These are phyloP conservation scores for Urochloa ruziziensis DNA, from an alignment of 176 grass and related monocot genomes.

Conservation along the genomic window DNA sequence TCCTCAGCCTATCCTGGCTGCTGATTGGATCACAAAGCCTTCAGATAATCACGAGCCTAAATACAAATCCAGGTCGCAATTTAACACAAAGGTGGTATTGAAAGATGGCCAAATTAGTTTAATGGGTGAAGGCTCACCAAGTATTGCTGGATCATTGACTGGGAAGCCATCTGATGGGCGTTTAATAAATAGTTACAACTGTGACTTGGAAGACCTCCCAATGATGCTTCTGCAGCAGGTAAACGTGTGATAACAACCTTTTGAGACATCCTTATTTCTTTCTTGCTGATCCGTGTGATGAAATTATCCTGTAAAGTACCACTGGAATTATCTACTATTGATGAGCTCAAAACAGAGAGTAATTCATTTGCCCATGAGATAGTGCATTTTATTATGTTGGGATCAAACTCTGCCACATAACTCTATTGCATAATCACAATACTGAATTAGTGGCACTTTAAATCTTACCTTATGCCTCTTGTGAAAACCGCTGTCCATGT, in stretches of 20 bases:
- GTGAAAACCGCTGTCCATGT: background rate
- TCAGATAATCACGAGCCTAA: conserved; percentile 44
- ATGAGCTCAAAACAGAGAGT: background rate
- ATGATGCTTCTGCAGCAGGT: conserved; percentile 98
- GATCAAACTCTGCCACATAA: background rate
- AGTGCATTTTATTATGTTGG: background rate
- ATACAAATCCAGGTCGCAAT: conserved; percentile 64
- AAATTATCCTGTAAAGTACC: background rate
- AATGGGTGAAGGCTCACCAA: conserved; percentile 69
- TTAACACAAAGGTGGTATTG: conserved; percentile 75
- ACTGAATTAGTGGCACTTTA: background rate
- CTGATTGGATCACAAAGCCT: conserved; percentile 34
- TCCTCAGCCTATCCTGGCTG: conserved; percentile 54
- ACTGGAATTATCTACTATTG: conserved; percentile 6
- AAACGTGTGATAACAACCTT: conserved; percentile 7
- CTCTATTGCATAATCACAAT: background rate
- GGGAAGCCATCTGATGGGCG: conserved; percentile 41
- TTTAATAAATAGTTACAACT: conserved; percentile 66
- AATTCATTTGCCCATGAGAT: conserved; percentile 18
- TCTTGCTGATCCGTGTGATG: background rate
- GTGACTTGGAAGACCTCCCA: conserved; percentile 92
- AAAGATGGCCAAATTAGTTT: conserved; percentile 92
- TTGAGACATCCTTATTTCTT: background rate
- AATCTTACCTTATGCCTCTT: background rate
- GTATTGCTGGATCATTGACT: conserved; percentile 62